Evolutionary conservation across 2,329 filamentous ascomycete genomes (phyloP).

Genomic region (Chaetomiaceae sp.): DNA sequence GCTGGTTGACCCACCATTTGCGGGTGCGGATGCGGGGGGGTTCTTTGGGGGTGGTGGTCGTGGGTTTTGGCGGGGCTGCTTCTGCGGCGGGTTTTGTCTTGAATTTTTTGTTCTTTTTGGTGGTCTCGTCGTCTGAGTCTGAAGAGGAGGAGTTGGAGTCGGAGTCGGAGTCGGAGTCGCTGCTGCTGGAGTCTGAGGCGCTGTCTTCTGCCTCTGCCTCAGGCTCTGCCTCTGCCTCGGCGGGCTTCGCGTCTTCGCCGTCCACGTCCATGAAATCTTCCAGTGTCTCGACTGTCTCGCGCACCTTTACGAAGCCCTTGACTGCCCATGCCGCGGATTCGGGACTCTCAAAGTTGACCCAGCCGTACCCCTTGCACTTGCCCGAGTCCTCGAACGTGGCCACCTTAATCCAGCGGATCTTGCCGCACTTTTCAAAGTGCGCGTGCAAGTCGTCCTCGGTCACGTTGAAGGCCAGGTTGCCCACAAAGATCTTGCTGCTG

Average conservation of each 20-base stretch:
- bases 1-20: slow-evolving; percentile 81
- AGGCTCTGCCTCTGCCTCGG: slow-evolving; percentile 19
- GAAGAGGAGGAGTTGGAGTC: slow-evolving; percentile 25
- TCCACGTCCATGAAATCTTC: slow-evolving; percentile 54
- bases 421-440: slow-evolving; percentile 82
- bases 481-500: slow-evolving; percentile 79
- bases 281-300: slow-evolving; percentile 58
- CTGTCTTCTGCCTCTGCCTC: slow-evolving; percentile 36
- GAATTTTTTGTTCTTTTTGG: slow-evolving; percentile 19
- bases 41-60: slow-evolving; percentile 33
- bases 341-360: slow-evolving; percentile 83
- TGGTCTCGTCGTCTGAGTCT: slow-evolving; percentile 12
- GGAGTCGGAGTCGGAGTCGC: slow-evolving; percentile 26
- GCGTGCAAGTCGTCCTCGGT: slow-evolving; percentile 74
- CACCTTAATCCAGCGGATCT: slow-evolving; percentile 76
- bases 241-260: slow-evolving; percentile 54
- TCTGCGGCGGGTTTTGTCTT: slow-evolving; percentile 32
- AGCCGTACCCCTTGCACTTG: slow-evolving; percentile 96
- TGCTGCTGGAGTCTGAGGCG: too few relatives aligned
- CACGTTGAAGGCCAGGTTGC: slow-evolving; percentile 78
- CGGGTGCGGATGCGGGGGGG: slow-evolving; percentile 52
- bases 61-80: background rate
- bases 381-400: slow-evolving; percentile 95
- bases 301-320: slow-evolving; percentile 72
- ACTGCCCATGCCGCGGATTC: slow-evolving; percentile 72